Conservation (phyloP, 176 grass and related monocot species). For the Raddia guianensis region DNA sequence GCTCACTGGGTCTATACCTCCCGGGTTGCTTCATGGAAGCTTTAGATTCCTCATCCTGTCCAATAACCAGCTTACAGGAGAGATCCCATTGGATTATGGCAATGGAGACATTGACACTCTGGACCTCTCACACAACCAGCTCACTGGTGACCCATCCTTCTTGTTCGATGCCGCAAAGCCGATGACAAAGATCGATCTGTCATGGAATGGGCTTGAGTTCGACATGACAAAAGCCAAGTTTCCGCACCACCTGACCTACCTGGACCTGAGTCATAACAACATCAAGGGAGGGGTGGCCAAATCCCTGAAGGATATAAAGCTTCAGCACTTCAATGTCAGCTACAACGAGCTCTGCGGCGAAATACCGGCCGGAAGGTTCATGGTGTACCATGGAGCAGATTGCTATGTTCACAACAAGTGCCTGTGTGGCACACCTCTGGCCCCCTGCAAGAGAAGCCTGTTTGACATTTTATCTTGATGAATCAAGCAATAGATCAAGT, state of each 20-base stretch:
- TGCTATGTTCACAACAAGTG: conserved; percentile 63
- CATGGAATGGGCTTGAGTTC: conserved; percentile 60
- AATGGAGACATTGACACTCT: conserved; percentile 37
- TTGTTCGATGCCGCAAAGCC: conserved; percentile 47
- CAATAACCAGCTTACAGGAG: conserved; percentile 48
- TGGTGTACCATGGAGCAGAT: conserved; percentile 22
- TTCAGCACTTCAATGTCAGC: conserved; percentile 49
- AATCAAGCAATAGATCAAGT: conserved; percentile 7
- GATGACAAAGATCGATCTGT: conserved; percentile 50
- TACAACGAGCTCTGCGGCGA: conserved; percentile 61
- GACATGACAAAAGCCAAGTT: conserved; percentile 52
- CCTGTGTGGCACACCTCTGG: conserved; percentile 54
- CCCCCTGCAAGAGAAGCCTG: conserved; percentile 29
- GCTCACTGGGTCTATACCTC: conserved; percentile 55
- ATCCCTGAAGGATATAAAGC: conserved; percentile 48
- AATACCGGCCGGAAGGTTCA: conserved; percentile 43
- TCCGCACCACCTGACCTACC: conserved; percentile 39
- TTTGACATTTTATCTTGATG: neutral
- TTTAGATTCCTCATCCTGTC: conserved; percentile 50
- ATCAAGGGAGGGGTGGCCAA: conserved; percentile 52
- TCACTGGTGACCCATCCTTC: conserved; percentile 48
- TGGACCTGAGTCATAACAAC: conserved; percentile 66
- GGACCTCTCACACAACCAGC: conserved; percentile 55
- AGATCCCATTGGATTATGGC: conserved; percentile 41
- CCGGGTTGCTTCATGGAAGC: conserved; percentile 47